Conservation (phyloP, 148 eudicot species). For the Vaccinium darrowii region DNA sequence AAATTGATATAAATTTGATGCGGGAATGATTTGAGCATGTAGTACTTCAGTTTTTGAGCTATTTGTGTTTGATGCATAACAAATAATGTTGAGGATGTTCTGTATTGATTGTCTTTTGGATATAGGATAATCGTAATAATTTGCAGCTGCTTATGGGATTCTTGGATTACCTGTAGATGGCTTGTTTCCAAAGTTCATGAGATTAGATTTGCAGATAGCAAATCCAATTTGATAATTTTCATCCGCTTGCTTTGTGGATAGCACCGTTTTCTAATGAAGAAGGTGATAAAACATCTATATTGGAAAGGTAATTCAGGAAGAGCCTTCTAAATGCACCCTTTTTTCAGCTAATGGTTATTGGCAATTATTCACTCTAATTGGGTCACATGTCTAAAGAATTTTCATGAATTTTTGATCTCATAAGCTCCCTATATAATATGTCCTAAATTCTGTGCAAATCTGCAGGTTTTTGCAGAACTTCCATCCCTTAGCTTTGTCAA, state of each 20-base stretch:
- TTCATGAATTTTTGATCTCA: no score
- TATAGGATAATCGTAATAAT: not conserved
- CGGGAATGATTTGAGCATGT: not conserved
- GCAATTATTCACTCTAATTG: no score
- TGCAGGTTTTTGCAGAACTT: slow-evolving; percentile 94
- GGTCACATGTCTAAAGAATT: no score
- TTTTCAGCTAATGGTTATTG: no score
- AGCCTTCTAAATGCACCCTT: no score
- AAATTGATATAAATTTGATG: not conserved
- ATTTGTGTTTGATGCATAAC: not conserved
- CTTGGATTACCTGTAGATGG: not conserved
- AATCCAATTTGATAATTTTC: not conserved
- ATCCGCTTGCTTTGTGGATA: not conserved
- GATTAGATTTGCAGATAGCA: not conserved
- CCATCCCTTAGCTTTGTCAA: slow-evolving; percentile 82
- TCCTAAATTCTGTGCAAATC: slow-evolving; percentile 7
- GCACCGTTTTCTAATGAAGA: no score
- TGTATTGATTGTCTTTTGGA: not conserved
- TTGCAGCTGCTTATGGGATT: not conserved
- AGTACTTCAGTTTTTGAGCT: no score
- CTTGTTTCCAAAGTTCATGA: not conserved
- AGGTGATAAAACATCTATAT: no score
- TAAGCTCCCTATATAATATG: no score
- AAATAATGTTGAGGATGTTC: not conserved
- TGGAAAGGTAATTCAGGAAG: no score